A percentile compares a stretch with the other conserved stretches of the same genome.
Evolutionary conservation across 106 monocot genomes (phyloP).

Genomic region (Dendrobium huoshanense): DNA sequence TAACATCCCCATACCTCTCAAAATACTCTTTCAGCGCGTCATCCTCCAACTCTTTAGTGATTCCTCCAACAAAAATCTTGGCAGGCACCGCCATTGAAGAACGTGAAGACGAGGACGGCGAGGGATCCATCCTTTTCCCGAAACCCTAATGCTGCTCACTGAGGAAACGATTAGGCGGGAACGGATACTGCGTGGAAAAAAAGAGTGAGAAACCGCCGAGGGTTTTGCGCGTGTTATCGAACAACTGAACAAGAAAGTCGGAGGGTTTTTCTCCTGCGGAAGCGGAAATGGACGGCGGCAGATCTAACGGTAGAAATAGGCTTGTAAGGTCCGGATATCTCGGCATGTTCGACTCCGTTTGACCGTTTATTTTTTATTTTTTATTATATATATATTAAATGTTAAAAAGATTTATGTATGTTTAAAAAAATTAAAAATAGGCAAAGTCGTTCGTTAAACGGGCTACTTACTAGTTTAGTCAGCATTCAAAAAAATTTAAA

Average conservation of each 20-base stretch:
- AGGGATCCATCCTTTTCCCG: conserved; percentile 7
- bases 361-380: no score
- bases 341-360: no score
- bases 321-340: not conserved
- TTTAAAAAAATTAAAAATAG: no score
- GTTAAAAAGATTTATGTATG: no score
- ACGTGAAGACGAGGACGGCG: not conserved
- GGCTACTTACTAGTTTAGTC: no score
- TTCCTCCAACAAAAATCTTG: conserved; percentile 80
- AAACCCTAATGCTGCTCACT: not conserved
- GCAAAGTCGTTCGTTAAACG: no score
- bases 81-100: conserved; percentile 16
- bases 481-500: no score
- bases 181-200: not conserved
- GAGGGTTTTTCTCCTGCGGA: not conserved
- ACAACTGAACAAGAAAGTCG: not conserved
- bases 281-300: no score
- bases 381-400: no score
- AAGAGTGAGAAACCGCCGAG: not conserved
- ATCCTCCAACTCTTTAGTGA: conserved; percentile 44
- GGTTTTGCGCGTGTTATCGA: not conserved
- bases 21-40: conserved; percentile 51
- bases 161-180: not conserved
- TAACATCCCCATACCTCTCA: conserved; percentile 53
- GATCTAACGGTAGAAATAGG: not conserved